These are phyloP conservation scores for Akanthomyces muscarius DNA, from an alignment of 2,329 filamentous ascomycete genomes.

Conservation along the genomic window DNA sequence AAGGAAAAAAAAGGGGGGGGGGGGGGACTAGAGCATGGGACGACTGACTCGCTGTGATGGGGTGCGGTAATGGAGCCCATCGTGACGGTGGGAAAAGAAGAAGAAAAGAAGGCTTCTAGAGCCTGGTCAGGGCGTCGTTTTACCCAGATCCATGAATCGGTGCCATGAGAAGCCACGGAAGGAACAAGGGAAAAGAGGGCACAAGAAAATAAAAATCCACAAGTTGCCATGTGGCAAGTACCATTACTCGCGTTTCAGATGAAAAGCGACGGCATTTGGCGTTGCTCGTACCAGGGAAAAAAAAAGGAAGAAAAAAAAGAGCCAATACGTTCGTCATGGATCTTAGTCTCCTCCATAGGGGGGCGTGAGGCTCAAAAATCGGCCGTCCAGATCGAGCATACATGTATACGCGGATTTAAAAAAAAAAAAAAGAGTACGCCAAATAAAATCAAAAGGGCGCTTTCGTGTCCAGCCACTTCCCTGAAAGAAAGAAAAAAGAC, in stretches of 20 bases:
- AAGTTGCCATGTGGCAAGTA: background rate
- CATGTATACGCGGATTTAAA: too few relatives aligned
- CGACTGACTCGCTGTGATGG: background rate
- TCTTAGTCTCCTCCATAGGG: background rate
- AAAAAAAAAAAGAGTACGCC: too few relatives aligned
- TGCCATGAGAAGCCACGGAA: background rate
- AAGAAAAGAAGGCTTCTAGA: constrained; percentile 2
- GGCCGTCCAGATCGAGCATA: too few relatives aligned
- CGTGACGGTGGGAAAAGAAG: too few relatives aligned
- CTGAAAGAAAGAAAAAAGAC: too few relatives aligned
- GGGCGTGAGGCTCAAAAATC: background rate
- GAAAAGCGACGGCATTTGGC: background rate
- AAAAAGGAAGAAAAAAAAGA: background rate
- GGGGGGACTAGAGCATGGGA: background rate
- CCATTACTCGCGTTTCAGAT: background rate
- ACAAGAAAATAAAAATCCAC: background rate
- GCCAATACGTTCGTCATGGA: background rate
- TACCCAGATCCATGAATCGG: background rate
- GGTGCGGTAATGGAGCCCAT: background rate
- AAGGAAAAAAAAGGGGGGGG: too few relatives aligned
- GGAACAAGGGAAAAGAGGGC: too few relatives aligned
- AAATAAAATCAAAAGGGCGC: too few relatives aligned
- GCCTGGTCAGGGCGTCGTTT: background rate
- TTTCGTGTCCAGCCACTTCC: too few relatives aligned
- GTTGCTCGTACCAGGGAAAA: background rate